Evolutionary conservation across 108 stramenopile genomes (phyloP).

Genomic region (Nannochloropsis oceanica): DNA sequence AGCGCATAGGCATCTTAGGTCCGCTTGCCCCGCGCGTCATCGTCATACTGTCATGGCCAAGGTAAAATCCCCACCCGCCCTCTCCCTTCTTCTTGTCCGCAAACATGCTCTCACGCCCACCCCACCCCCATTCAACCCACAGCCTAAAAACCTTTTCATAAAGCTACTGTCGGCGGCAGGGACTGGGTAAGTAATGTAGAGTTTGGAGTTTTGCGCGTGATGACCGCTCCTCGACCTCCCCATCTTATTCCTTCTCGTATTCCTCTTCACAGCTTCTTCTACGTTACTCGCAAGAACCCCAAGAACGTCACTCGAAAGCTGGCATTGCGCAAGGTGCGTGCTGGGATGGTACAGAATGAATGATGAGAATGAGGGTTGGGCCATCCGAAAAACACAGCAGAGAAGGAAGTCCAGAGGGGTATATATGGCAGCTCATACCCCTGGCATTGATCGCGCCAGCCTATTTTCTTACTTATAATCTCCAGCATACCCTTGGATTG

Average conservation of each 20-base stretch:
- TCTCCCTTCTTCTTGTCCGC: no score
- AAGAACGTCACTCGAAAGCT: slow-evolving; percentile 22
- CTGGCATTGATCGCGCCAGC: no score
- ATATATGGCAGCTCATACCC: no score
- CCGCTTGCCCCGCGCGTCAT: no score
- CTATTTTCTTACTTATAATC: no score
- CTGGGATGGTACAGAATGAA: slow-evolving; percentile 23
- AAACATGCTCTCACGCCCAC: neutral
- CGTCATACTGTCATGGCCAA: no score
- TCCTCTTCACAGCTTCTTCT: slow-evolving; percentile 22
- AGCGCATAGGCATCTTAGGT: no score
- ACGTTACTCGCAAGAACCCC: slow-evolving; percentile 30
- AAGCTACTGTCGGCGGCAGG: slow-evolving; percentile 29
- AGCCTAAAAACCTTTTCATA: neutral
- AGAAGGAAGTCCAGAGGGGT: no score
- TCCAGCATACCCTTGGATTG: no score
- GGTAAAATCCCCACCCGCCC: no score
- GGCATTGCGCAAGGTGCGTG: slow-evolving; percentile 23
- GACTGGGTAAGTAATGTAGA: slow-evolving; percentile 1
- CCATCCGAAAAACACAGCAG: neutral
- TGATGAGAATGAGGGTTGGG: neutral
- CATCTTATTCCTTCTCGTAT: neutral
- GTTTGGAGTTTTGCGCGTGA: neutral
- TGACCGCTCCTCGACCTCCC: neutral
- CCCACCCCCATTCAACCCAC: neutral